phyloP scores from a whole-genome alignment of 768 basidiomycete genomes.

The Panaeolus papilionaceus region DNA sequence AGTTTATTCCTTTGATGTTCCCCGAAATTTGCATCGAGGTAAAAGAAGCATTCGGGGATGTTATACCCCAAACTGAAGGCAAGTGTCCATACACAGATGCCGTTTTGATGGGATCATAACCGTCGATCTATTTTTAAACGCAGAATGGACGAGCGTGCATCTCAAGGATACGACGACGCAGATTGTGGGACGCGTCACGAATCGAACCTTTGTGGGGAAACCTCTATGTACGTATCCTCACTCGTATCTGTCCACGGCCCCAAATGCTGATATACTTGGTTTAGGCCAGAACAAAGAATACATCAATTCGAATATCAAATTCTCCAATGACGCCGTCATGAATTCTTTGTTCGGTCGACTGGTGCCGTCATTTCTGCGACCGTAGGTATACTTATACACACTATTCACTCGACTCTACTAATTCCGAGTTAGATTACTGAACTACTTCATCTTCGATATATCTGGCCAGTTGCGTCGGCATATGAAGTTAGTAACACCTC shows the following conservation, averaged over 20 bases:
- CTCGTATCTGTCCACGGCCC: not conserved
- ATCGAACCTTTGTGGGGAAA: slow-evolving; percentile 55
- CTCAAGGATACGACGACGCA: slow-evolving; percentile 32
- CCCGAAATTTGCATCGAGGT: not conserved
- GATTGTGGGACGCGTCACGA: slow-evolving; percentile 47
- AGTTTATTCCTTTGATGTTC: not conserved
- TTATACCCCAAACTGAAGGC: not conserved
- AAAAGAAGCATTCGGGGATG: not conserved
- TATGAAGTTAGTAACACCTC: slow-evolving; percentile 32
- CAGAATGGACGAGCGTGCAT: slow-evolving; percentile 47
- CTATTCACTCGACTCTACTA: not conserved
- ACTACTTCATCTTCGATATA: slow-evolving; percentile 25
- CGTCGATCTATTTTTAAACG: slow-evolving; percentile 16
- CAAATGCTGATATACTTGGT: not conserved
- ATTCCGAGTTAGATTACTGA: slow-evolving; percentile 23
- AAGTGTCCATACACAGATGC: not conserved
- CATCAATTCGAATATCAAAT: slow-evolving; percentile 16
- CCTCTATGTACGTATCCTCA: slow-evolving; percentile 45
- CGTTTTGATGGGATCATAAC: too few relatives aligned
- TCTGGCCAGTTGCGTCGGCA: slow-evolving; percentile 24
- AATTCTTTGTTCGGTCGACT: slow-evolving; percentile 21
- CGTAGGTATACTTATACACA: slow-evolving; percentile 25
- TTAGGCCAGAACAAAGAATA: slow-evolving; percentile 17
- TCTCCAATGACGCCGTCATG: not conserved
- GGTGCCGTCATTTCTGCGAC: slow-evolving; percentile 33